These are phyloP conservation scores for Nannochloropsis gaditana DNA, from an alignment of 108 stramenopile genomes.

Conservation along the genomic window DNA sequence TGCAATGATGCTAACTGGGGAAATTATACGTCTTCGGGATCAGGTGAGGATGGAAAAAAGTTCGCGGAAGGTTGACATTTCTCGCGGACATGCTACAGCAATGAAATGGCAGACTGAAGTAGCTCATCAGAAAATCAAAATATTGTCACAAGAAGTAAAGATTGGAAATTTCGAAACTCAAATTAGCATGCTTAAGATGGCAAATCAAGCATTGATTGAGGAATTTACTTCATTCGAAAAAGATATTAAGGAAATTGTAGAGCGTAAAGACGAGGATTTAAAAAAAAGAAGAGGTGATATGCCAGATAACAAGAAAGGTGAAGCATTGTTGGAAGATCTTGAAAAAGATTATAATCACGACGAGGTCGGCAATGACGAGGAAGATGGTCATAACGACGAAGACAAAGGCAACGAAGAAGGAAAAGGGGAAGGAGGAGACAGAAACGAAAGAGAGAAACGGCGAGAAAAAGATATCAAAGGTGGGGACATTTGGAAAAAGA, in stretches of 20 bases:
- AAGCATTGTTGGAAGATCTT: no score
- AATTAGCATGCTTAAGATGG: neutral
- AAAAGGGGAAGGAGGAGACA: neutral
- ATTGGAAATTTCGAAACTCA: neutral
- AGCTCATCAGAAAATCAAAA: neutral
- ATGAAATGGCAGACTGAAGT: slow-evolving; percentile 20
- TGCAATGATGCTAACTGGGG: neutral
- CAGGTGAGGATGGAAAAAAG: neutral
- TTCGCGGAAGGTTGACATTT: neutral
- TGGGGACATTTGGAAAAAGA: neutral
- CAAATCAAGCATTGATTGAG: neutral
- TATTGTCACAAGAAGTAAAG: neutral
- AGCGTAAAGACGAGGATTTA: no score
- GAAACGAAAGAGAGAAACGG: neutral
- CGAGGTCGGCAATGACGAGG: no score
- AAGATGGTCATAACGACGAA: neutral
- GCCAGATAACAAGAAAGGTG: no score
- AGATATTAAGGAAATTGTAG: no score
- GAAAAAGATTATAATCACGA: no score
- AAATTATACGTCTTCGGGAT: neutral
- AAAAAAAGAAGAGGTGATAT: no score
- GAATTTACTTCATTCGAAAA: neutral
- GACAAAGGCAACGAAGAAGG: neutral
- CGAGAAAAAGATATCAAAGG: neutral
- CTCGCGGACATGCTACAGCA: neutral